phyloP scores from a whole-genome alignment of 2,329 filamentous ascomycete genomes.

The Lasiodiplodia theobromae region DNA sequence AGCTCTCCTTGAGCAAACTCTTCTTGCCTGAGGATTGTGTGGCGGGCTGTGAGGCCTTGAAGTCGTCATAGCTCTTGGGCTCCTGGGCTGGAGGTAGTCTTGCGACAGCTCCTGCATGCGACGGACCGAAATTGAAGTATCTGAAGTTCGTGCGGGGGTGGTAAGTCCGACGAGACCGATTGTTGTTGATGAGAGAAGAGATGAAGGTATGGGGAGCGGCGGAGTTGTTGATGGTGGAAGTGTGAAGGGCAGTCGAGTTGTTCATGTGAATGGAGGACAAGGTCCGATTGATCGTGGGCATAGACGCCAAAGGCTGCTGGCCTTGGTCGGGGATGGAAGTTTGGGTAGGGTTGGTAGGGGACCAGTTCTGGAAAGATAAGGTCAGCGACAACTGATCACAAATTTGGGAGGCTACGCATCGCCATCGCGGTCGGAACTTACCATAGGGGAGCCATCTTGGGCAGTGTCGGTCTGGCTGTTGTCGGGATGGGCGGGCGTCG shows the following conservation, averaged over 20 bases:
- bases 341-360: neutral
- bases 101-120: neutral
- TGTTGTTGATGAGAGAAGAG: neutral
- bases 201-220: neutral
- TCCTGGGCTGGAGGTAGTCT: neutral
- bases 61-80: neutral
- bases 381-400: neutral
- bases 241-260: neutral
- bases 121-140: neutral
- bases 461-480: neutral
- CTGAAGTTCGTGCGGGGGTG: neutral
- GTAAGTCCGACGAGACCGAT: no score
- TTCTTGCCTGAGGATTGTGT: no score
- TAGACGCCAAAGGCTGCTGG: neutral
- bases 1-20: neutral
- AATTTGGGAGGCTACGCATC: neutral
- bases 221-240: neutral
- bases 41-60: no score
- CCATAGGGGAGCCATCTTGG: slow-evolving; percentile 3
- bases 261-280: neutral
- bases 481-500: neutral
- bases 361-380: neutral
- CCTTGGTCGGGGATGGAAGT: neutral
- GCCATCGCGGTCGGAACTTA: neutral
- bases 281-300: neutral